Percentiles rank a stretch among this genome's conserved stretches.
phyloP scores from a whole-genome alignment of 495 filamentous ascomycete genomes.

The Neurospora tetrasperma region DNA sequence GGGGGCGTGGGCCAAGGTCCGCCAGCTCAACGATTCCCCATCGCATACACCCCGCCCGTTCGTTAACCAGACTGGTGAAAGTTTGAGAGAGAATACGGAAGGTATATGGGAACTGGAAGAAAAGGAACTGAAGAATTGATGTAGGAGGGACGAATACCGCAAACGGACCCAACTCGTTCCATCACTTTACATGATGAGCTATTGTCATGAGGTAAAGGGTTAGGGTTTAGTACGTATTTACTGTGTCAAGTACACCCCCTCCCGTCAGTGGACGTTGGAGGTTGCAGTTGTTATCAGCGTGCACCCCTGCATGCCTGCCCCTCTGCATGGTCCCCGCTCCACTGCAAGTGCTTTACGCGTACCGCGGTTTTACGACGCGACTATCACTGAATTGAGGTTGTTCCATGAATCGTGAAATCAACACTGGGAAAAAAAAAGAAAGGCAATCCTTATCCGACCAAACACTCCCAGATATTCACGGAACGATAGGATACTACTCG shows the following conservation, averaged over 20 bases:
- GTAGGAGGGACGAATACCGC: background rate
- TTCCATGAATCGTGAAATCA: background rate
- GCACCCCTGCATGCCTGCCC: background rate
- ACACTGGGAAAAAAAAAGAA: background rate
- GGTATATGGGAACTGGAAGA: background rate
- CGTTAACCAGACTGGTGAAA: background rate
- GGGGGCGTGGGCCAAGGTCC: background rate
- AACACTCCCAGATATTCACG: background rate
- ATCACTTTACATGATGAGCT: background rate
- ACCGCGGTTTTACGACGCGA: slow-evolving; percentile 1
- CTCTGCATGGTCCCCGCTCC: background rate
- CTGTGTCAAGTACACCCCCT: no score
- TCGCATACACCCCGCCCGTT: background rate
- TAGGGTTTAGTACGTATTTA: background rate
- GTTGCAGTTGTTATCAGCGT: background rate
- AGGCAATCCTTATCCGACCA: background rate
- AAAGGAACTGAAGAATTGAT: background rate
- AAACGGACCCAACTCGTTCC: background rate
- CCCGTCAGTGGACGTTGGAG: no score
- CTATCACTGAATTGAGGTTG: background rate
- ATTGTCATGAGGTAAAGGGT: background rate
- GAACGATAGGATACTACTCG: background rate
- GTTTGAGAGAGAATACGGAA: background rate
- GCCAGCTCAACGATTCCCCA: background rate
- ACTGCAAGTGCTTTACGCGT: slow-evolving; percentile 8